Conservation (phyloP, 2,329 filamentous ascomycete genomes). For the Hypomyces rosellus region DNA sequence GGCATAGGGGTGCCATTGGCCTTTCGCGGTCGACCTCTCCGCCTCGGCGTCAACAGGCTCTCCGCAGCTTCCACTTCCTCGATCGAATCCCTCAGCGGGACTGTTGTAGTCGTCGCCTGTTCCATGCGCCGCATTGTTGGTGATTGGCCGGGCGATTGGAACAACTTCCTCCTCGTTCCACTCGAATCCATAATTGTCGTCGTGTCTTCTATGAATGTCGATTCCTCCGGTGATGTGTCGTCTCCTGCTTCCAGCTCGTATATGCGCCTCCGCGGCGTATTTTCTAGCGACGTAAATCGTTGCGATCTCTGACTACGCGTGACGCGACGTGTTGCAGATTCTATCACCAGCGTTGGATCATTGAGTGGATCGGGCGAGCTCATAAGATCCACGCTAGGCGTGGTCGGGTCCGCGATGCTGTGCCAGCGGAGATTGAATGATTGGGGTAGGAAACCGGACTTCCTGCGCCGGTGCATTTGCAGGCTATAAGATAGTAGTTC, state of each 20-base stretch:
- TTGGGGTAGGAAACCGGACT: conserved; percentile 19
- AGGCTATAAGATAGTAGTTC: conserved; percentile 9
- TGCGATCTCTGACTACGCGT: conserved; percentile 39
- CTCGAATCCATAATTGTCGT: conserved; percentile 23
- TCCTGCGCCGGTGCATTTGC: conserved; percentile 26
- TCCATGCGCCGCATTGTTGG: conserved; percentile 30
- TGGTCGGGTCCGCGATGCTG: conserved; percentile 28
- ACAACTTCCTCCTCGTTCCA: conserved; percentile 35
- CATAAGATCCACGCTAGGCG: conserved; percentile 37
- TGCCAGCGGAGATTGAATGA: conserved; percentile 30
- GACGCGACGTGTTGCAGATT: conserved; percentile 33
- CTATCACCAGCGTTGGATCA: conserved; percentile 27
- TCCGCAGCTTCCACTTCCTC: conserved; percentile 28
- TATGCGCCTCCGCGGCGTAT: conserved; percentile 49
- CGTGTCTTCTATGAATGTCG: conserved; percentile 38
- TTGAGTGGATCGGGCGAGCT: conserved; percentile 48
- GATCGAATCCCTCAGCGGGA: conserved; percentile 43
- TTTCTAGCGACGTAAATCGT: conserved; percentile 30
- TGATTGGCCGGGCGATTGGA: conserved; percentile 37
- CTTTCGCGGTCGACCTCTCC: conserved; percentile 41
- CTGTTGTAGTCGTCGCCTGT: conserved; percentile 40
- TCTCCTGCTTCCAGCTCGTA: conserved; percentile 52
- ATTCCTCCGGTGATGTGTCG: conserved; percentile 42
- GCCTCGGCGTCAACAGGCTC: conserved; percentile 32
- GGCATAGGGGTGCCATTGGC: conserved; percentile 48